Percentiles rank a stretch among this genome's conserved stretches.
Evolutionary conservation across 768 basidiomycete species (phyloP).

Genomic region (Lyophyllum shimeji): DNA sequence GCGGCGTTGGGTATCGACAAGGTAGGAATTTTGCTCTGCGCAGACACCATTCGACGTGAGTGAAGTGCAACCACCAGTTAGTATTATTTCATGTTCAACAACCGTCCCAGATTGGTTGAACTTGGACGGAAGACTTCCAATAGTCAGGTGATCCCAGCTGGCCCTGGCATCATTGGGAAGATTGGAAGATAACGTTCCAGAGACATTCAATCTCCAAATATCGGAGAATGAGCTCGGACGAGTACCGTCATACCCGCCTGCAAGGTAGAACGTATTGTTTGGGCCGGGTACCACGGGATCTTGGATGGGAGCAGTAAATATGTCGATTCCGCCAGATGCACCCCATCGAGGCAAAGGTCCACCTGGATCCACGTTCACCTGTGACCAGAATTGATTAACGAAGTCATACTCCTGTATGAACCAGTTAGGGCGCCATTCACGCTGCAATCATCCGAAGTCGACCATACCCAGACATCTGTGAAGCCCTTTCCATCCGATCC

Average conservation of each 20-base stretch:
- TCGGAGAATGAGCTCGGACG: conserved; percentile 53
- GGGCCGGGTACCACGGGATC: conserved; percentile 49
- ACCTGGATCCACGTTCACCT: conserved; percentile 49
- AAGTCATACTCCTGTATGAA: conserved; percentile 72
- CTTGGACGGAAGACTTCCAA: conserved; percentile 37
- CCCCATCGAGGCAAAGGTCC: conserved; percentile 68
- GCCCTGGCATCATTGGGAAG: conserved; percentile 47
- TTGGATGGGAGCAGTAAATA: conserved; percentile 40
- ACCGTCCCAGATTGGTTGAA: conserved; percentile 61
- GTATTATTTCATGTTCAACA: conserved; percentile 49
- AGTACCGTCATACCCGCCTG: conserved; percentile 63
- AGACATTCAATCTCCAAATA: conserved; percentile 68
- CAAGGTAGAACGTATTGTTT: conserved; percentile 73
- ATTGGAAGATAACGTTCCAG: conserved; percentile 74
- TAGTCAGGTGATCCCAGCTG: conserved; percentile 56
- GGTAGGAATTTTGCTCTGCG: conserved; percentile 57
- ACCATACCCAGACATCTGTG: conserved; percentile 72
- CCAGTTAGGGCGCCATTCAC: conserved; percentile 4
- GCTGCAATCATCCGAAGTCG: neutral
- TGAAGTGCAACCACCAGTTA: conserved; percentile 61
- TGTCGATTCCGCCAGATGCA: conserved; percentile 74
- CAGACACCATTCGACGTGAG: conserved; percentile 46
- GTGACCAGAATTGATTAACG: conserved; percentile 72
- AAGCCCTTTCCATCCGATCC: conserved; percentile 52
- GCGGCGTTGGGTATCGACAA: conserved; percentile 44